Conservation (phyloP, 176 grass and related monocot species). For the Cymbopogon citratus region DNA sequence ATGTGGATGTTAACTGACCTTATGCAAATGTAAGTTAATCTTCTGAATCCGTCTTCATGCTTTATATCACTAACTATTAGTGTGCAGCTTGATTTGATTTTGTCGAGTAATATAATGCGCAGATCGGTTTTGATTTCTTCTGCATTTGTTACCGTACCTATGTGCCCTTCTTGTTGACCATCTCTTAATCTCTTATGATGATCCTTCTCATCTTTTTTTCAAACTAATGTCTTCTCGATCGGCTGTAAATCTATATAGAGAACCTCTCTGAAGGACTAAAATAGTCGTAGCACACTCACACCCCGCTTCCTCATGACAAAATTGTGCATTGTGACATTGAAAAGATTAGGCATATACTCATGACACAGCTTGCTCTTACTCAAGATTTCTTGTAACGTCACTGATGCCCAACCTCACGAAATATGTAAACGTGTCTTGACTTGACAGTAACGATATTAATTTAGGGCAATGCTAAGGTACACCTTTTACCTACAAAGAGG, state of each 20-base stretch:
- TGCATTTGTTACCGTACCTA: background rate
- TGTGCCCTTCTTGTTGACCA: background rate
- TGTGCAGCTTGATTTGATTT: background rate
- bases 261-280: too few species aligned
- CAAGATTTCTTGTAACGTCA: too few species aligned
- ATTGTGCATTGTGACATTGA: background rate
- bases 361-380: too few species aligned
- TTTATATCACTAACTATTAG: background rate
- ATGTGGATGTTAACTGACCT: background rate
- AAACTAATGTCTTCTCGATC: background rate
- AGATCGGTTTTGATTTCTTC: background rate
- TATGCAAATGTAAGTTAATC: conserved; percentile 17
- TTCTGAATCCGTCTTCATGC: background rate
- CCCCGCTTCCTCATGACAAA: too few species aligned
- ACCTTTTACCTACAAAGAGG: too few species aligned
- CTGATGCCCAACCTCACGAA: too few species aligned
- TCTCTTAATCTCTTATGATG: background rate
- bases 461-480: too few species aligned
- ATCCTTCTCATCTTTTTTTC: too few species aligned
- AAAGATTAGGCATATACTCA: background rate
- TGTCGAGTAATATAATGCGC: background rate
- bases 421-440: too few species aligned
- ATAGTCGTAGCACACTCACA: too few species aligned
- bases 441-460: too few species aligned
- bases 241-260: background rate